Evolutionary conservation across 352 stramenopile genomes (phyloP).

Genomic region (Phytophthora syringae): DNA sequence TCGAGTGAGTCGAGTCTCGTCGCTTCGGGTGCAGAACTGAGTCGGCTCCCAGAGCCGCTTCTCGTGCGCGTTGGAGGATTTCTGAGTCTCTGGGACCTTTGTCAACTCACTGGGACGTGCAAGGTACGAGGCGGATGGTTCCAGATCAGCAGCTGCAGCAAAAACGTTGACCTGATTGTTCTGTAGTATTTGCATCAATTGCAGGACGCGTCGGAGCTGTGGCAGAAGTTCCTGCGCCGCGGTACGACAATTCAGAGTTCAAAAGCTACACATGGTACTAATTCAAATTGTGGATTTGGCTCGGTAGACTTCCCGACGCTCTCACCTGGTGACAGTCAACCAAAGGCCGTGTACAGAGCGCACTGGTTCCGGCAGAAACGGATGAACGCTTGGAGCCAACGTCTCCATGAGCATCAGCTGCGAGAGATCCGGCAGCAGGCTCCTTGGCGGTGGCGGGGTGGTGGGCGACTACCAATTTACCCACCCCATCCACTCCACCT

Average conservation of each 20-base stretch:
- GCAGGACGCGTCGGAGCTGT: conserved; percentile 30
- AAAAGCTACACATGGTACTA: neutral
- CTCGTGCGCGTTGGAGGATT: conserved; percentile 35
- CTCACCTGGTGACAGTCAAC: neutral
- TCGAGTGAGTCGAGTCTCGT: conserved; percentile 1
- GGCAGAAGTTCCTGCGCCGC: conserved; percentile 36
- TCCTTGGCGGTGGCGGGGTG: conserved; percentile 22
- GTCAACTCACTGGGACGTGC: conserved; percentile 38
- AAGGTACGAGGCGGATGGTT: conserved; percentile 33
- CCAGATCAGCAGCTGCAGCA: neutral
- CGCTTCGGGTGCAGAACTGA: conserved; percentile 49
- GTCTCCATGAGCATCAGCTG: conserved; percentile 10
- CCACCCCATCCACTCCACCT: conserved; percentile 18
- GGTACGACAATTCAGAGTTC: conserved; percentile 20
- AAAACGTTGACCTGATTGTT: neutral
- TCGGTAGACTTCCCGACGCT: conserved; percentile 28
- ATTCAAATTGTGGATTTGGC: neutral
- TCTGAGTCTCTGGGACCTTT: conserved; percentile 42
- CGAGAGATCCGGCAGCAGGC: conserved; percentile 8
- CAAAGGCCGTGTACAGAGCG: conserved; percentile 31
- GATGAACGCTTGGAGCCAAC: conserved; percentile 23
- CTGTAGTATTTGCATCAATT: conserved; percentile 39
- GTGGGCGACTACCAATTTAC: conserved; percentile 9
- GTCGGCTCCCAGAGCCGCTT: conserved; percentile 42
- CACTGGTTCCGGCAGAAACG: conserved; percentile 21